A percentile compares a stretch with the other conserved stretches of the same genome.
Evolutionary conservation across 768 basidiomycete species (phyloP).

Genomic region (Tricholoma saponaceum): DNA sequence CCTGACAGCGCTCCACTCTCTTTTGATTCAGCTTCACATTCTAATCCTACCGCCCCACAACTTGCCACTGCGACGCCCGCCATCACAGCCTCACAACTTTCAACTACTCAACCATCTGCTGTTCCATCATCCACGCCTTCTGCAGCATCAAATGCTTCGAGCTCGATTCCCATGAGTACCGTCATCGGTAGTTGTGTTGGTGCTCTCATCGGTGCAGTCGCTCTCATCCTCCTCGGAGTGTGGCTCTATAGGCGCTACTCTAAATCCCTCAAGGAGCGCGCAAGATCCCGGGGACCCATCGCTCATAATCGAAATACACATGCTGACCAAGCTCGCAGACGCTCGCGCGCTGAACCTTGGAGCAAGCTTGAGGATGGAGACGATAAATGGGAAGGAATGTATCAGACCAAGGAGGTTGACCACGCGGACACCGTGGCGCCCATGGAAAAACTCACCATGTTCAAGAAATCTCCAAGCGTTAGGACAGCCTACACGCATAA

Average conservation of each 20-base stretch:
- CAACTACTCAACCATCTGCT: slow-evolving; percentile 10
- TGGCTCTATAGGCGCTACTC: slow-evolving; percentile 53
- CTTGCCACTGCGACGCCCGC: slow-evolving; percentile 4
- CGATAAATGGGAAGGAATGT: slow-evolving; percentile 42
- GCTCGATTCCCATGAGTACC: slow-evolving; percentile 41
- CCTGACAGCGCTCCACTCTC: slow-evolving; percentile 6
- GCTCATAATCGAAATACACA: slow-evolving; percentile 32
- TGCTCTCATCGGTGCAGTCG: slow-evolving; percentile 49
- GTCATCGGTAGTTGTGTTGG: slow-evolving; percentile 64
- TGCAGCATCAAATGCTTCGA: slow-evolving; percentile 20
- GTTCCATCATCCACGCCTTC: slow-evolving; percentile 13
- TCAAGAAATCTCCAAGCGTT: slow-evolving; percentile 58
- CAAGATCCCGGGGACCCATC: slow-evolving; percentile 24
- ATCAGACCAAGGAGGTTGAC: slow-evolving; percentile 34
- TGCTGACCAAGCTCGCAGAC: slow-evolving; percentile 37
- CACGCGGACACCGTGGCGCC: slow-evolving; percentile 37
- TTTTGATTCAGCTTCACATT: slow-evolving; percentile 9
- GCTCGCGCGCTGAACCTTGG: slow-evolving; percentile 51
- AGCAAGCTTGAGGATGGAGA: slow-evolving; percentile 51
- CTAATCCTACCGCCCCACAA: neutral
- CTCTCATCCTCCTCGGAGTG: slow-evolving; percentile 48
- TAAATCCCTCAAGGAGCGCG: slow-evolving; percentile 31
- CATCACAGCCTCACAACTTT: slow-evolving; percentile 4
- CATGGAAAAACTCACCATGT: slow-evolving; percentile 64
- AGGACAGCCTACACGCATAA: slow-evolving; percentile 49